phyloP scores from a whole-genome alignment of 2,329 filamentous ascomycete genomes.

The Epichloe coenophiala region DNA sequence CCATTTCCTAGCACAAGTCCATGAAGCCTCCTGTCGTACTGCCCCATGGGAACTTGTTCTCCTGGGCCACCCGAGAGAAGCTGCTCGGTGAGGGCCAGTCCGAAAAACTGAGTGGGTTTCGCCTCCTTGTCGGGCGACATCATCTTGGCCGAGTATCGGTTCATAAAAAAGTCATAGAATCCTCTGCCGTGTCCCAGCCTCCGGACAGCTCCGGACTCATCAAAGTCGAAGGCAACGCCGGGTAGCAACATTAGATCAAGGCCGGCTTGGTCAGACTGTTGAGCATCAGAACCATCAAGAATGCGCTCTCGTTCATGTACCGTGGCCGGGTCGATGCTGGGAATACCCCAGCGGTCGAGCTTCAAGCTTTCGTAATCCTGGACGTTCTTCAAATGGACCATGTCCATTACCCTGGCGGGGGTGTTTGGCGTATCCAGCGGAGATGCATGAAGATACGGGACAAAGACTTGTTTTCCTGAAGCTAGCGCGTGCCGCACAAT shows the following conservation, averaged over 20 bases:
- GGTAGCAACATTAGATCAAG: conserved; percentile 86
- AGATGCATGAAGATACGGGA: conserved; percentile 66
- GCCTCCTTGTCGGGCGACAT: conserved; percentile 20
- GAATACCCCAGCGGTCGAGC: conserved; percentile 85
- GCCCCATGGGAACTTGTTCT: conserved; percentile 57
- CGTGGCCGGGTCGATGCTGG: conserved; percentile 58
- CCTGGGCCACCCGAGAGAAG: conserved; percentile 46
- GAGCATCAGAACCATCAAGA: conserved; percentile 46
- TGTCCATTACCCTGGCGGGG: conserved; percentile 72
- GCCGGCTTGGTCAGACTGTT: conserved; percentile 29
- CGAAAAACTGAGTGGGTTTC: conserved; percentile 44
- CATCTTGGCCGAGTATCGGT: conserved; percentile 47
- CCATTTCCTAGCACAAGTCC: conserved; percentile 63
- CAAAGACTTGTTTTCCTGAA: conserved; percentile 72
- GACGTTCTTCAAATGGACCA: conserved; percentile 65
- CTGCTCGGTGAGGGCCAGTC: conserved; percentile 77
- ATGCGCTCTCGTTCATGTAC: conserved; percentile 57
- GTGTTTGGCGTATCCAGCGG: conserved; percentile 32
- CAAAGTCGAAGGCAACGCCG: conserved; percentile 76
- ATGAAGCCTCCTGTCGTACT: conserved; percentile 69
- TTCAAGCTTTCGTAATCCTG: conserved; percentile 66
- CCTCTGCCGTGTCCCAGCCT: conserved; percentile 89
- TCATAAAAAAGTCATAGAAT: conserved; percentile 93
- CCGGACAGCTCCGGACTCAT: conserved; percentile 42
- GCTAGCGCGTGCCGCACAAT: conserved; percentile 72